Conservation (phyloP, 2,329 filamentous ascomycete species). For the Herpomyces periplanetae region DNA sequence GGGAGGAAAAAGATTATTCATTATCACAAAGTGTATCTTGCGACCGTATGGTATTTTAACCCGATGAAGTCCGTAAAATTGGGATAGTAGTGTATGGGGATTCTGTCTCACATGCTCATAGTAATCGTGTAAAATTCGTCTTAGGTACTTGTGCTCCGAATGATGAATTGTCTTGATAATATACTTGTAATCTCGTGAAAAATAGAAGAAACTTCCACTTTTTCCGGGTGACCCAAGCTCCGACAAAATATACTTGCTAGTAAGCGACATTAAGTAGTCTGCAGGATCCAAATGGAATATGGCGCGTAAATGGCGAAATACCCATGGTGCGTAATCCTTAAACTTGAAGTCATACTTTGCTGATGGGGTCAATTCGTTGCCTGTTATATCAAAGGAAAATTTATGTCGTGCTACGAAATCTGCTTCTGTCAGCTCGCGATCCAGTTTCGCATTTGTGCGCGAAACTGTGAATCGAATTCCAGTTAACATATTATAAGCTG, state of each 20-base stretch:
- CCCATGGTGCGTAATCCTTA: slow-evolving; percentile 98
- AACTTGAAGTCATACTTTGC: slow-evolving; percentile 99
- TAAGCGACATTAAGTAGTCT: slow-evolving; percentile 90
- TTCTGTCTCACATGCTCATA: slow-evolving; percentile 71
- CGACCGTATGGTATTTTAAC: slow-evolving; percentile 94
- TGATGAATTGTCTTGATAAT: slow-evolving; percentile 99
- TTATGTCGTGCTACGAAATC: slow-evolving; percentile 88
- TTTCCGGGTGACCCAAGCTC: slow-evolving; percentile 89
- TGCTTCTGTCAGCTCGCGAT: slow-evolving; percentile 49
- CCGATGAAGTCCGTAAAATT: slow-evolving; percentile 84
- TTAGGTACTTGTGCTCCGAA: slow-evolving; percentile 51
- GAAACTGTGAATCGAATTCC: slow-evolving; percentile 91
- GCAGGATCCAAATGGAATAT: slow-evolving; percentile 75
- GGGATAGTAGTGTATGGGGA: slow-evolving; percentile 78
- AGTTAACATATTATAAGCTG: slow-evolving; percentile 96
- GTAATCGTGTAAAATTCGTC: slow-evolving; percentile 57
- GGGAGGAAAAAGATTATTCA: slow-evolving; percentile 96
- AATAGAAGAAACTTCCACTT: slow-evolving; percentile 97
- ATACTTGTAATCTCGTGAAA: slow-evolving; percentile 95
- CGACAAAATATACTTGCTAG: slow-evolving; percentile 90
- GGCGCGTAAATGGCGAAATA: slow-evolving; percentile 60
- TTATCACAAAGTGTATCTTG: slow-evolving; percentile 96
- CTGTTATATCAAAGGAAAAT: slow-evolving; percentile 95
- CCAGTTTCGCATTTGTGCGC: slow-evolving; percentile 78
- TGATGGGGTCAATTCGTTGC: slow-evolving; percentile 82